A percentile compares a stretch with the other conserved stretches of the same genome.
These are phyloP conservation scores for Aspergillus sp. DNA, from an alignment of 2,329 filamentous ascomycete species.

Conservation along the genomic window DNA sequence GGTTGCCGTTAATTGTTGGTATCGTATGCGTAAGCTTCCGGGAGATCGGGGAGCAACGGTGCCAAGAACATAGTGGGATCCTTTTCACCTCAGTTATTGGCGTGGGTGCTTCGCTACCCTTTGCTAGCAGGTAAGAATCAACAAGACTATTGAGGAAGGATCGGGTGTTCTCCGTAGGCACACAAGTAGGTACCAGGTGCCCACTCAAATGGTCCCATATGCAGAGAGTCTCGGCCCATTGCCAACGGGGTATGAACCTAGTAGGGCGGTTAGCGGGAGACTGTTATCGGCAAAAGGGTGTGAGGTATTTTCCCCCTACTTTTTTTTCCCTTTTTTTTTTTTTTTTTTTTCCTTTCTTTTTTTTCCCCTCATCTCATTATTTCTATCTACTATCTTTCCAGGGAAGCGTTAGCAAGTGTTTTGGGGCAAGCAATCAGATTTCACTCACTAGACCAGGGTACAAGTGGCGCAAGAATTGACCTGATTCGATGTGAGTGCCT, in stretches of 20 bases:
- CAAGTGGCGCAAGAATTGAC: not conserved
- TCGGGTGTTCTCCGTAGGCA: constrained; percentile 7
- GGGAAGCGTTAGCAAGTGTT: not conserved
- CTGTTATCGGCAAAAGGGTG: not conserved
- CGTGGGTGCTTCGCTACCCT: not conserved
- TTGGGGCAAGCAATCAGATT: not conserved
- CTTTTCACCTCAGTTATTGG: not conserved
- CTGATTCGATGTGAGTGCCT: not conserved
- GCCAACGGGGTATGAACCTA: not conserved
- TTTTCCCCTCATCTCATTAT: not conserved
- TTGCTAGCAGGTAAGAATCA: not conserved
- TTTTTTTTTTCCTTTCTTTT: not conserved
- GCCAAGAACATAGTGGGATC: constrained; percentile 10
- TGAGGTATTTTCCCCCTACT: not conserved
- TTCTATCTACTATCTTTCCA: not conserved
- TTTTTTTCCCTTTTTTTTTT: not conserved
- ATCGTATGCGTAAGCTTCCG: constrained; percentile 15
- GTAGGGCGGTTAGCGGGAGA: not conserved
- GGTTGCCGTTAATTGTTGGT: constrained; percentile 4
- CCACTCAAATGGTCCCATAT: constrained; percentile 15
- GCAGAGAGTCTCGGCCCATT: constrained; percentile 8
- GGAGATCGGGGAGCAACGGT: constrained; percentile 1
- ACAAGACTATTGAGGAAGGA: not conserved
- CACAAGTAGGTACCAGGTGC: constrained; percentile 12
- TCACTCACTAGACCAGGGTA: not conserved